Base-by-base conservation (phyloP, 1,284 basidiomycete genomes). In the Moniliophthora roreri region DNA sequence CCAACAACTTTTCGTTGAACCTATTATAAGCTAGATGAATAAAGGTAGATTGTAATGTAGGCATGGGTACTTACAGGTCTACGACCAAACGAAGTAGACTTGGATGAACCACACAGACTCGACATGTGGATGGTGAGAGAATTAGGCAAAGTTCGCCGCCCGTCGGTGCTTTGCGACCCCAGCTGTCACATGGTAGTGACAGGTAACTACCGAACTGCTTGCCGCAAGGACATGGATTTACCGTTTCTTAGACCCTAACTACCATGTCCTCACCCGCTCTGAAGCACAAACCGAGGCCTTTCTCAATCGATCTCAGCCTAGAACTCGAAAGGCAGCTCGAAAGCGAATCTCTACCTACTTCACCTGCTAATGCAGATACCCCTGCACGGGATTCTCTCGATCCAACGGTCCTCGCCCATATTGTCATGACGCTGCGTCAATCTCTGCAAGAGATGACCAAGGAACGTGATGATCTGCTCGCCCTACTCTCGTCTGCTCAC, bases 251-350 rank as follows among this genome's bases (percentile, higher is more conserved):
- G n/a, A 32, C 26, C 26, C 24, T 42, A 24, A 16, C 44, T 28
- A 46, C 44, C 24, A 46, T 28, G 16, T 16, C 24, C 13, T 15
- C 44, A 11, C 21, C 44, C 8, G n/a, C 21, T 13, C 16, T 13
- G 9, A 8, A 46, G 24, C 49, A 41, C 24, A 53, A 53, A 48
- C 44, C 44, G 16, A 75, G 79, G 18, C 82, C 77, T 21, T 84
- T 77, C 58, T 90, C 89, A 37, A 89, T 91, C 60, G 89, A 91
- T 67, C 78, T 89, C 54, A 79, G 80, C 42, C 78, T 91, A 57
- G 87, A 89, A 62, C 80, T 91, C 55, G 89, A 91, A 66, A 81
- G 78, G 48, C 82, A 90, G 69, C 79, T 91, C 44, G 80, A 84
- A 50, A 75, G 78, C 63, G 89, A 89, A 51, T 81, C 80, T 18